Percentiles rank a stretch among this genome's conserved stretches.
Conservation (phyloP, 176 grass and related monocot genomes). For the Oryza officinalis region DNA sequence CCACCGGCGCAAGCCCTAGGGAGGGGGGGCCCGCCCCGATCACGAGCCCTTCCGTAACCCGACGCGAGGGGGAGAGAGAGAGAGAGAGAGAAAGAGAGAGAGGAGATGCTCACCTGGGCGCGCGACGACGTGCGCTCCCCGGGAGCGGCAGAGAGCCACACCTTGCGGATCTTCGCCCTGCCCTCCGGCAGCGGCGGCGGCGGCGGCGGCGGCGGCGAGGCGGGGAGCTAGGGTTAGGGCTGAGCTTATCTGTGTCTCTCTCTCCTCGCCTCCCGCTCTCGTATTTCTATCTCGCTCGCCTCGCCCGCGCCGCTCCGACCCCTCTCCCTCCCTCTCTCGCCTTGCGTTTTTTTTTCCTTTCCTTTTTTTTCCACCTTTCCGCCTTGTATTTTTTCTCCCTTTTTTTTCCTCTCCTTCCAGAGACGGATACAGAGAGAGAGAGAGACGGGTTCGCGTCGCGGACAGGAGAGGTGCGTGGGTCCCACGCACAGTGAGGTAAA, state of each 20-base stretch:
- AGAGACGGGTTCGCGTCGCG: too few relatives aligned
- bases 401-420: not conserved
- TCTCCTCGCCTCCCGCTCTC: constrained; percentile 23
- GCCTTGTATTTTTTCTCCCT: not conserved
- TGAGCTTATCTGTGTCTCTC: constrained; percentile 19
- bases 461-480: not conserved
- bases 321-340: constrained; percentile 1
- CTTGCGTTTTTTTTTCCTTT: not conserved
- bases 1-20: not conserved
- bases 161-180: constrained; percentile 16
- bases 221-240: constrained; percentile 51
- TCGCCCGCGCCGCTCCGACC: not conserved
- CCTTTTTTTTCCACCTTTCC: not conserved
- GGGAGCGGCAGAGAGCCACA: not conserved
- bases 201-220: not conserved
- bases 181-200: constrained; percentile 24
- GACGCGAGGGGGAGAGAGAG: not conserved
- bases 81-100: not conserved
- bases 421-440: too few relatives aligned
- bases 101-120: constrained; percentile 38
- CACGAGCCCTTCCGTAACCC: not conserved
- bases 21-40: not conserved
- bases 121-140: not conserved
- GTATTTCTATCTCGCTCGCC: constrained; percentile 43
- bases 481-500: too few relatives aligned